Percentiles rank a stretch among this genome's conserved stretches.
These are phyloP conservation scores for Dicorynia guianensis DNA, from an alignment of 306 rosid species.

Conservation along the genomic window DNA sequence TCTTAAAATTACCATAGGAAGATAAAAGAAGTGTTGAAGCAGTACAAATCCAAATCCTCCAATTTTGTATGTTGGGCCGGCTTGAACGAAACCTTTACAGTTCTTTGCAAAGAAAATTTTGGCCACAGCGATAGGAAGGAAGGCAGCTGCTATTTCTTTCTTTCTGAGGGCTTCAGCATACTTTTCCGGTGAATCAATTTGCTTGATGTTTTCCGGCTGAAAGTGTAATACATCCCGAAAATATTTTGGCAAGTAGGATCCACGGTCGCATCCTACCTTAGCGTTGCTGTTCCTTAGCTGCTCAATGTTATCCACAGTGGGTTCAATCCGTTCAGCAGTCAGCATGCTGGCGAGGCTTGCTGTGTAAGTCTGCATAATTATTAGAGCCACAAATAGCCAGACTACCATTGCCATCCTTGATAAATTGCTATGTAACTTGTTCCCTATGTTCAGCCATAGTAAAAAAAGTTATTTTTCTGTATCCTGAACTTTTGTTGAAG, in stretches of 20 bases:
- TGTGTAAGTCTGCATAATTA: slow-evolving; percentile 56
- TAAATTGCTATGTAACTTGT: slow-evolving; percentile 48
- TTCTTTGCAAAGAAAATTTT: slow-evolving; percentile 56
- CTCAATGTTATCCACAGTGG: slow-evolving; percentile 42
- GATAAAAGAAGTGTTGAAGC: background rate
- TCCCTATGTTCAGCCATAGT: slow-evolving; percentile 37
- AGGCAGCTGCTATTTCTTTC: slow-evolving; percentile 53
- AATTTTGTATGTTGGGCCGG: slow-evolving; percentile 51
- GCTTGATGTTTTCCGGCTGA: slow-evolving; percentile 27
- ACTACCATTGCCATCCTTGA: slow-evolving; percentile 56
- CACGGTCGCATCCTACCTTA: slow-evolving; percentile 45
- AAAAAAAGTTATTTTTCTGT: background rate
- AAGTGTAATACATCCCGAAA: slow-evolving; percentile 35
- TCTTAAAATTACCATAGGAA: background rate
- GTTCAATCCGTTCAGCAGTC: slow-evolving; percentile 57
- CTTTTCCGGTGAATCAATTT: slow-evolving; percentile 31
- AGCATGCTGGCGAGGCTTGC: slow-evolving; percentile 62
- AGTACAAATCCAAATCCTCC: slow-evolving; percentile 59
- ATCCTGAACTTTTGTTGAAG: background rate
- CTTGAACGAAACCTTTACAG: slow-evolving; percentile 46
- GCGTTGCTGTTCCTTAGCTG: slow-evolving; percentile 34
- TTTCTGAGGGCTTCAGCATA: slow-evolving; percentile 52
- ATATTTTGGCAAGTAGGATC: slow-evolving; percentile 50
- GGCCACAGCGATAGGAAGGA: slow-evolving; percentile 49
- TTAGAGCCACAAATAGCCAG: slow-evolving; percentile 60